Base-by-base conservation (phyloP, 140 eudicot genomes). In the Artemisia princeps region DNA sequence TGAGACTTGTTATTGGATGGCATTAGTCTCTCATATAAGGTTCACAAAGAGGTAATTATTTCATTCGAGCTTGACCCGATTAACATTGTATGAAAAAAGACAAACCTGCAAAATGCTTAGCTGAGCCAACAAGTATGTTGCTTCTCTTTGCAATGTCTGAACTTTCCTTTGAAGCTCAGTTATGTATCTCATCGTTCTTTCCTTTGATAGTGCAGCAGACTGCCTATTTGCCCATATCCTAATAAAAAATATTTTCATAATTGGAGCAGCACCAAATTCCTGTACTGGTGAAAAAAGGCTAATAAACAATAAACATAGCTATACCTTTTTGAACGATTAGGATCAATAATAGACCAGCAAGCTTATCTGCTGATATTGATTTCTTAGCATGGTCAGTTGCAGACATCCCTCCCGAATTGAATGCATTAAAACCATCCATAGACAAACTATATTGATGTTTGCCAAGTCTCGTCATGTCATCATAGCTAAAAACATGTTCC, bases 191-290 rank as follows among this genome's bases (percentile, higher is more conserved):
- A 88, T 88, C 75, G 83, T 88, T 77, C 94, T 78, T 72, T 85
- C 94, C 71, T 85, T 88, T 14, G 94, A 88, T 69, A 87, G 72
- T 49, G 96, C 94, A 52, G 94, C 94, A 40, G 94, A 88, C 71
- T 83, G 96, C 68, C 94, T 78, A 60, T 88, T 88, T 13, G 94
- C 94, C 96, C 94, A 85, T 52, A 88, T 85, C 82, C 94, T 88
- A 64, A n/a, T 56, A 26, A 4, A 2, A 54, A 13, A 37, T 4
- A 44, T 30, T 2, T 12, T 46, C 19, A 61, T 19, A 22, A 8
- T 20, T 1, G 40, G 4, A 30, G 20, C 9, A 55, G 16, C 48
- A 19, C 45, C 14, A 26, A 12, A 1, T 16, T 51, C 11, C 45
- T 7, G 20, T 2, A 51, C n/a, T 52, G 3, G 56, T 52, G 19